Conservation (phyloP, 2,329 filamentous ascomycete genomes). For the Penicillium olsonii region DNA sequence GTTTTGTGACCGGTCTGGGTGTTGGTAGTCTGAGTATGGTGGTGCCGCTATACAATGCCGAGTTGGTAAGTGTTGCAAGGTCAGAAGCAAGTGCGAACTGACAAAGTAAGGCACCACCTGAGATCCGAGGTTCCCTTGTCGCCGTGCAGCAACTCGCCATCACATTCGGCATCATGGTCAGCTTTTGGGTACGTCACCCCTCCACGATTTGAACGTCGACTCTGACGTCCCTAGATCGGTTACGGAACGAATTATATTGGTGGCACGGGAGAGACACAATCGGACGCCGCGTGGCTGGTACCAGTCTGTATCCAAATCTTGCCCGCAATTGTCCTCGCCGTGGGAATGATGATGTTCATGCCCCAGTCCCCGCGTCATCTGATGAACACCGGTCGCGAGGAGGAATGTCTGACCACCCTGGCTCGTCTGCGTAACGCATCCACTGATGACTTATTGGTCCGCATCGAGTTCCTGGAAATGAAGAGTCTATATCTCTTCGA, state of each 20-base stretch:
- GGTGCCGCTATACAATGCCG: conserved; percentile 44
- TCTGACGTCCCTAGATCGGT: conserved; percentile 34
- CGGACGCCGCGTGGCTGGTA: conserved; percentile 71
- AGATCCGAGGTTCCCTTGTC: conserved; percentile 45
- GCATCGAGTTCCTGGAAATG: conserved; percentile 76
- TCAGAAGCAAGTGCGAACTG: neutral
- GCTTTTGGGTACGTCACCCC: conserved; percentile 38
- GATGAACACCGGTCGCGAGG: conserved; percentile 66
- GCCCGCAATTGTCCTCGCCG: conserved; percentile 65
- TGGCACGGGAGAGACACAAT: conserved; percentile 60
- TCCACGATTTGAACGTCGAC: neutral
- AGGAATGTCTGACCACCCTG: conserved; percentile 65
- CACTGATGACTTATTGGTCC: conserved; percentile 67
- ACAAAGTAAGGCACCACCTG: conserved; percentile 37
- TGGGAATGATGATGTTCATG: conserved; percentile 73
- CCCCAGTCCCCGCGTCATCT: conserved; percentile 76
- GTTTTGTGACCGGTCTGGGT: conserved; percentile 45
- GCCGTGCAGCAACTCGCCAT: conserved; percentile 47
- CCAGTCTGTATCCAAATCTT: conserved; percentile 71
- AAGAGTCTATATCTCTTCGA: conserved; percentile 75
- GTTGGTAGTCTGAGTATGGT: conserved; percentile 46
- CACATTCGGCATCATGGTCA: conserved; percentile 47
- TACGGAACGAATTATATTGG: conserved; percentile 63
- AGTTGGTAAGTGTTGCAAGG: conserved; percentile 24
- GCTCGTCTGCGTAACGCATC: conserved; percentile 65